phyloP scores from a whole-genome alignment of 140 eudicot species.

The Erigeron philadelphicus region DNA sequence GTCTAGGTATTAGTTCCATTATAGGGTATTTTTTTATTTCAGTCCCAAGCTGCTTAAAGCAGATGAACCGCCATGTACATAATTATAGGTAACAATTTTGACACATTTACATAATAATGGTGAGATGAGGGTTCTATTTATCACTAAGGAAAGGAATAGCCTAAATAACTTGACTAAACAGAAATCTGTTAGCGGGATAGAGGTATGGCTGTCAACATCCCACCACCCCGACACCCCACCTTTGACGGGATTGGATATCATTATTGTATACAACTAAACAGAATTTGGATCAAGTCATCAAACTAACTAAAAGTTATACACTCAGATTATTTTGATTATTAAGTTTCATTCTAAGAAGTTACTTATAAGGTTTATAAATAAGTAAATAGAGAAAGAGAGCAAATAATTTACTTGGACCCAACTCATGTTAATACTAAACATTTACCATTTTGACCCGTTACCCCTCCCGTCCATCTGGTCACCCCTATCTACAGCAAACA shows the following conservation, averaged over 20 bases:
- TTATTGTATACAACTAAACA: neutral
- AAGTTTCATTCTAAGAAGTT: neutral
- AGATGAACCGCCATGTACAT: neutral
- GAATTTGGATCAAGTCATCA: neutral
- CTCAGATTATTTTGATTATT: neutral
- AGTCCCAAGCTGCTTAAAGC: neutral
- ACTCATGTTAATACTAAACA: neutral
- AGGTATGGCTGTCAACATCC: too few relatives aligned
- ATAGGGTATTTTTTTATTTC: neutral
- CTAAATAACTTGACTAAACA: neutral
- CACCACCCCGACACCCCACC: too few relatives aligned
- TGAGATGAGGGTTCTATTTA: neutral
- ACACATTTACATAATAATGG: neutral
- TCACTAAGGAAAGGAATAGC: neutral
- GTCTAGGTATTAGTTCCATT: neutral
- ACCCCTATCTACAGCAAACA: neutral
- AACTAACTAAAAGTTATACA: neutral
- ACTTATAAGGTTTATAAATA: neutral
- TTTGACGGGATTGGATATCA: too few relatives aligned
- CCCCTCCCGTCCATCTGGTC: slow-evolving; percentile 1
- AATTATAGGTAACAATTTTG: neutral
- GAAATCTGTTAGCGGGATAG: too few relatives aligned
- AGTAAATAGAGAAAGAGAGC: neutral
- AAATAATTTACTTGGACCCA: neutral
- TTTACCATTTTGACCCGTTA: neutral